Base-by-base conservation (phyloP, 140 eudicot species). In the Flaveria floridana region DNA sequence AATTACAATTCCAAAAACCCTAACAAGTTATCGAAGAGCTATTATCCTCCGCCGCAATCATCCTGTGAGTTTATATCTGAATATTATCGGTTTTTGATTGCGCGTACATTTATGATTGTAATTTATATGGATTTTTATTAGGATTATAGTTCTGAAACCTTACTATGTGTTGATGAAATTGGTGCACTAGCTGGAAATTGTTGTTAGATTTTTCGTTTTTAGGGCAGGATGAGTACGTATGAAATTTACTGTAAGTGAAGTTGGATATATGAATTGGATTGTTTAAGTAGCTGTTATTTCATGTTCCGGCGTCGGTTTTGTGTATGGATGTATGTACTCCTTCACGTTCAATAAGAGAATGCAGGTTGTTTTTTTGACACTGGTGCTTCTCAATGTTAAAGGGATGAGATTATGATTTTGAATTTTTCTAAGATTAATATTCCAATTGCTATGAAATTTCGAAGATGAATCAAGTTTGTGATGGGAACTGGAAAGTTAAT, bases 1-100 rank as follows among this genome's bases (percentile, higher is more conserved):
- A 81, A 59, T 77, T 19, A 10, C 75, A 66, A 66, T 82, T 26
- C 79, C 23, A 71, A 65, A 16, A 75, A 69, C 82, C 78, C 82
- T 47, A 71, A 47, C 68, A 77, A 72, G 7, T 21, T 66, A 9
- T 18, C 39, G 19, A 57, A 23, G 16, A 50, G 16, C 77, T 66
- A 23, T 53, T 21, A 57, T 55, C 73, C 62, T 47, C 57, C 58
- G 47, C 73, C 63, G 4, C 81, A 58, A 62, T 81, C 84, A 50
- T 72, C 82, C 30, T 73, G 85, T 81, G 41, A 76, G 82, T 72
- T 78, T 65, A 61, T 68, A 2, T 23, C 19, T 44, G 47, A 14
- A 23, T 10, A 14, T 25, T 57, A 37, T 41, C 3, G 14, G 7
- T 66, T 65, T 65, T 2, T 79, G 21, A 58, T 11, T 58, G 34